Evolutionary conservation across 495 filamentous ascomycete genomes (phyloP).

Genomic region (Daldinia bambusicola): DNA sequence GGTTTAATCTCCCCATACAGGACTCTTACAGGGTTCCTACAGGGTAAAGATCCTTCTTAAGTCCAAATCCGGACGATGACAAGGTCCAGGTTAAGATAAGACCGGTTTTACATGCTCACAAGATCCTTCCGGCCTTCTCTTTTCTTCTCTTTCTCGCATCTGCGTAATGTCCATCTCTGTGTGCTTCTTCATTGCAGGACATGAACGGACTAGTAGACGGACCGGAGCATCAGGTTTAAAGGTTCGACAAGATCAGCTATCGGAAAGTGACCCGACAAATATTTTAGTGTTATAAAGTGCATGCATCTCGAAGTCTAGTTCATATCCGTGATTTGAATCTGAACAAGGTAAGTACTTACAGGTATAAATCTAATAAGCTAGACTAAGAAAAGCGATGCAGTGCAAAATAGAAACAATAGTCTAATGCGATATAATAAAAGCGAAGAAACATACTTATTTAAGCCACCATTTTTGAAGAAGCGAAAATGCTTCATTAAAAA

Average conservation of each 20-base stretch:
- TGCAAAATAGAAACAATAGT: too few species aligned
- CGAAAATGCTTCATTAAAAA: background rate
- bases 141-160: background rate
- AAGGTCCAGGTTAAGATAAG: slow-evolving; percentile 12
- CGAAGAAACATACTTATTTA: background rate
- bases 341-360: too few species aligned
- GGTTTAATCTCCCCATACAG: slow-evolving; percentile 34
- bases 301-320: too few species aligned
- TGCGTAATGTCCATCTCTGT: slow-evolving; percentile 5
- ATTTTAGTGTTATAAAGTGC: too few species aligned
- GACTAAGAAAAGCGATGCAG: too few species aligned
- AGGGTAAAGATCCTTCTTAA: slow-evolving; percentile 29
- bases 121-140: slow-evolving; percentile 27
- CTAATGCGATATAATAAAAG: background rate
- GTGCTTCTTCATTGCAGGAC: background rate
- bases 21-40: slow-evolving; percentile 7
- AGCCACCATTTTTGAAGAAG: background rate
- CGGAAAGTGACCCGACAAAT: too few species aligned
- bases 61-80: slow-evolving; percentile 34
- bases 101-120: slow-evolving; percentile 15
- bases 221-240: too few species aligned
- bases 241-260: too few species aligned
- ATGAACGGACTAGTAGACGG: background rate
- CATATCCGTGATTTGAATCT: too few species aligned
- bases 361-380: too few species aligned